phyloP scores from a whole-genome alignment of 345 rosid species.

The Adansonia digitata region DNA sequence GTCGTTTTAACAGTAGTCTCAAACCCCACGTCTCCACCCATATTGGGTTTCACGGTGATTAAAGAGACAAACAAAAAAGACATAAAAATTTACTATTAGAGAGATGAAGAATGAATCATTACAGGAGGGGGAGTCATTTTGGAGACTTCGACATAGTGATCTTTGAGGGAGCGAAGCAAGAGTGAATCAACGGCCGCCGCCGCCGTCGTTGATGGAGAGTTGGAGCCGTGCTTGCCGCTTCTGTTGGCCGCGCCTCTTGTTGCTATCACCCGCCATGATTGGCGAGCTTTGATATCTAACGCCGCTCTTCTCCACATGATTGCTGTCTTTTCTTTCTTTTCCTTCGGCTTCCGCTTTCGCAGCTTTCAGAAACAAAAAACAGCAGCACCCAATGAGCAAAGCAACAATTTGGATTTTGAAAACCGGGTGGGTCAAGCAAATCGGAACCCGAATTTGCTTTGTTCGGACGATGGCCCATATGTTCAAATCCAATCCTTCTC shows the following conservation, averaged over 20 bases:
- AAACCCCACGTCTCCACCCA: background rate
- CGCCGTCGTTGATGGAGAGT: conserved; percentile 7
- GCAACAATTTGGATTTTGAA: background rate
- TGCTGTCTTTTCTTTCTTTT: background rate
- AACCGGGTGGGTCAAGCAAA: background rate
- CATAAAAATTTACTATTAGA: background rate
- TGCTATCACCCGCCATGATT: conserved; percentile 33
- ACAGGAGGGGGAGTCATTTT: conserved; percentile 96
- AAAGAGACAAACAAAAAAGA: background rate
- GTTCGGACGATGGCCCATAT: background rate
- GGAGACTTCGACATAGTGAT: conserved; percentile 82
- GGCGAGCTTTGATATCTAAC: conserved; percentile 23
- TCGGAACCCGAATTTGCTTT: background rate
- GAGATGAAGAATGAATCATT: conserved; percentile 11
- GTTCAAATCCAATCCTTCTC: no score
- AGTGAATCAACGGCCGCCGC: conserved; percentile 64
- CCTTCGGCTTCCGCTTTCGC: background rate
- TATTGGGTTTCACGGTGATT: background rate
- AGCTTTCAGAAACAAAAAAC: background rate
- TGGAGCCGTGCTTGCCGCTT: conserved; percentile 14
- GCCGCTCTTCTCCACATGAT: conserved; percentile 45
- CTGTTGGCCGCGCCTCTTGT: conserved; percentile 22
- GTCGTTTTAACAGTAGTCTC: background rate
- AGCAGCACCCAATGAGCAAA: background rate
- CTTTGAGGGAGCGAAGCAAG: conserved; percentile 84